These are phyloP conservation scores for Lachnellula occidentalis DNA, from an alignment of 2,329 filamentous ascomycete genomes.

Conservation along the genomic window DNA sequence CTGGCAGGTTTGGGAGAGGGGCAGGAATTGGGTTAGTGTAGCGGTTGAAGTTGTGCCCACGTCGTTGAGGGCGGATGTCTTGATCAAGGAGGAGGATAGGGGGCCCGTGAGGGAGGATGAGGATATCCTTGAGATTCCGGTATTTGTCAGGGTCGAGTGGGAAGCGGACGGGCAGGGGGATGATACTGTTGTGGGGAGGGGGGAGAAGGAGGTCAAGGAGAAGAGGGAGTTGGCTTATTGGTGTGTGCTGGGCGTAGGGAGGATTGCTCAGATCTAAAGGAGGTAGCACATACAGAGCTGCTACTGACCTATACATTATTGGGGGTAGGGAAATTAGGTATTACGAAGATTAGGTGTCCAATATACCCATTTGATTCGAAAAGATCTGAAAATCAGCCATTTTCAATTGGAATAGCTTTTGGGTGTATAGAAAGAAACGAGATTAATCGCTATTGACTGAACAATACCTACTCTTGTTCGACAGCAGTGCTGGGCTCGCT, in stretches of 20 bases:
- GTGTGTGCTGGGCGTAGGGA: constrained; percentile 85
- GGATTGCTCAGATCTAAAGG: constrained; percentile 53
- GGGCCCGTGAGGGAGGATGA: constrained; percentile 53
- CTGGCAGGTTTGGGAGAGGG: constrained; percentile 91
- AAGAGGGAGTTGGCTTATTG: constrained; percentile 91
- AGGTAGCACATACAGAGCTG: too few species aligned
- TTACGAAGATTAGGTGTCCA: constrained; percentile 7
- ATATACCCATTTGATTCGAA: constrained; percentile 30
- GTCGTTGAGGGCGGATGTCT: constrained; percentile 24
- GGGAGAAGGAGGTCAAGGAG: constrained; percentile 60
- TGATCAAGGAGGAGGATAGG: constrained; percentile 35
- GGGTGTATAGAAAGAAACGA: too few species aligned
- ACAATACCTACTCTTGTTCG: accelerated
- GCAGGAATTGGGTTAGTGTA: constrained; percentile 91
- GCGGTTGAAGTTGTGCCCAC: constrained; percentile 80
- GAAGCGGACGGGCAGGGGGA: constrained; percentile 62
- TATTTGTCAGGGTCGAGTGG: constrained; percentile 91
- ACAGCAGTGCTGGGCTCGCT: too few species aligned
- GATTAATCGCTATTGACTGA: too few species aligned
- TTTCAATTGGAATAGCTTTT: too few species aligned
- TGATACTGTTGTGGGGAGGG: constrained; percentile 41
- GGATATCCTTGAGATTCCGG: constrained; percentile 75
- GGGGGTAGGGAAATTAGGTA: background rate
- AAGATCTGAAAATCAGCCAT: too few species aligned
- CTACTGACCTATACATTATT: background rate